Percentiles rank a stretch among this genome's conserved stretches.
These are phyloP conservation scores for Alopecurus myosuroides DNA, from an alignment of 176 grass and related monocot genomes.

Conservation along the genomic window DNA sequence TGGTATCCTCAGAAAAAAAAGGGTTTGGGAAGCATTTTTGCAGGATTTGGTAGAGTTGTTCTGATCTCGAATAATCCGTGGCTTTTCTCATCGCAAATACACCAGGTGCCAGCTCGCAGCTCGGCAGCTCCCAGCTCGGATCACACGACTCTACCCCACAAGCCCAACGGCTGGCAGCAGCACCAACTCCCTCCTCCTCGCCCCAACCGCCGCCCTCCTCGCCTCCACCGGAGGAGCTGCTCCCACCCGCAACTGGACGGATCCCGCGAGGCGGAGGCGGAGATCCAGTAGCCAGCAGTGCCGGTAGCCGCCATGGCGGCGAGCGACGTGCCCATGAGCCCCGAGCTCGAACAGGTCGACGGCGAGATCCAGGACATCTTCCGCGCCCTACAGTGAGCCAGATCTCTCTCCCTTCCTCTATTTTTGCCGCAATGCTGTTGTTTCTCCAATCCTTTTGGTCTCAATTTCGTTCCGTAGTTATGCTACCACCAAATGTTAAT, in stretches of 20 bases:
- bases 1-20: too few species aligned
- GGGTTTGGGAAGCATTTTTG: too few species aligned
- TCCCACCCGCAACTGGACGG: neutral
- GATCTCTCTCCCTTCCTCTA: neutral
- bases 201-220: conserved; percentile 29
- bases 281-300: neutral
- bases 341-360: conserved; percentile 87
- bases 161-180: conserved; percentile 29
- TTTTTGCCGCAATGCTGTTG: neutral
- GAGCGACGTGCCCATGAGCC: conserved; percentile 80
- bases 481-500: neutral
- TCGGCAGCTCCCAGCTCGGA: conserved; percentile 4
- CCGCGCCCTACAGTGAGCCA: conserved; percentile 86
- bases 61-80: neutral
- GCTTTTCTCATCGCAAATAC: neutral
- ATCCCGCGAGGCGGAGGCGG: neutral
- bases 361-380: conserved; percentile 98
- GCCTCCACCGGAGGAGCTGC: neutral
- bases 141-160: neutral
- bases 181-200: conserved; percentile 12
- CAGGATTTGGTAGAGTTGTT: too few species aligned
- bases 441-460: neutral
- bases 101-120: neutral
- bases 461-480: neutral
- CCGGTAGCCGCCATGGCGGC: conserved; percentile 33